Evolutionary conservation across 1,284 basidiomycete species (phyloP).

Genomic region (Sparassis latifolia): DNA sequence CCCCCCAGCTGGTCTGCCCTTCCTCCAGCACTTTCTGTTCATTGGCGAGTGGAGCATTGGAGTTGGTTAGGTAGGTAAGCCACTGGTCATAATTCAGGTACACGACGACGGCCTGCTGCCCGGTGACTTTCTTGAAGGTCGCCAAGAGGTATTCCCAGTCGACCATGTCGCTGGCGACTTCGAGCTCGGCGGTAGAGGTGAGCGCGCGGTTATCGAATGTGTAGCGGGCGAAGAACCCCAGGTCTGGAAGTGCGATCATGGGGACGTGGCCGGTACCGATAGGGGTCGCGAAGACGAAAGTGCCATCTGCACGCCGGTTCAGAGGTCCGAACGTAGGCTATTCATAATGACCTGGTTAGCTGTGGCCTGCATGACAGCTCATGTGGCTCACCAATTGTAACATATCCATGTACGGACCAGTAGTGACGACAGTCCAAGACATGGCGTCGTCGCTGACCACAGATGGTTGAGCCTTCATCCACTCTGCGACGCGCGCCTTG

Average conservation of each 20-base stretch:
- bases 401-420: slow-evolving; percentile 31
- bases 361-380: not conserved
- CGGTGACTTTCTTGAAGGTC: slow-evolving; percentile 40
- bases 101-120: slow-evolving; percentile 32
- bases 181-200: slow-evolving; percentile 35
- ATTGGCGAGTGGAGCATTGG: slow-evolving; percentile 30
- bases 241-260: slow-evolving; percentile 27
- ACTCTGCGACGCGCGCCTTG: slow-evolving; percentile 15
- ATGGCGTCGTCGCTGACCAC: slow-evolving; percentile 17
- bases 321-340: slow-evolving; percentile 25
- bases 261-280: slow-evolving; percentile 23
- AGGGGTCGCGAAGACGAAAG: slow-evolving; percentile 21
- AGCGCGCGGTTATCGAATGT: slow-evolving; percentile 37
- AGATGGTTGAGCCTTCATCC: slow-evolving; percentile 13
- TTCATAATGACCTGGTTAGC: not conserved
- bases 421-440: slow-evolving; percentile 25
- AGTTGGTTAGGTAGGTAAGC: slow-evolving; percentile 28
- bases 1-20: slow-evolving; percentile 29
- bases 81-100: slow-evolving; percentile 35
- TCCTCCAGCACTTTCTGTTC: slow-evolving; percentile 10
- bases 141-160: slow-evolving; percentile 36
- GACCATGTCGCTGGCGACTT: slow-evolving; percentile 38
- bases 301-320: slow-evolving; percentile 23
- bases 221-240: slow-evolving; percentile 30
- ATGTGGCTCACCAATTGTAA: slow-evolving; percentile 20